Percentiles rank a stretch among this genome's conserved stretches.
Evolutionary conservation across 2,329 filamentous ascomycete genomes (phyloP).

Genomic region (Knoxdaviesia capensis): DNA sequence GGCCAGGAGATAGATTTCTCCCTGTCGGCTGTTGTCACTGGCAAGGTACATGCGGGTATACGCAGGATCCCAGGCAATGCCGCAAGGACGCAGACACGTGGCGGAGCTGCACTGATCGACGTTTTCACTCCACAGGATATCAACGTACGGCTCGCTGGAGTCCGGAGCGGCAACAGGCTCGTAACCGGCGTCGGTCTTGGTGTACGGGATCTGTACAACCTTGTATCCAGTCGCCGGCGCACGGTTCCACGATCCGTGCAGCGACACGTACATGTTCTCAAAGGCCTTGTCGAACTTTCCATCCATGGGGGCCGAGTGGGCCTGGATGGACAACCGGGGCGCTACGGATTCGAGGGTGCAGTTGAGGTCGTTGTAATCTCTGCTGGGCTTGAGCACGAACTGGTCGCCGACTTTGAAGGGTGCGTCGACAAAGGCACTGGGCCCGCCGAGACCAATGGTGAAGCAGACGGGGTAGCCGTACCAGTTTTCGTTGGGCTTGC

Average conservation of each 20-base stretch:
- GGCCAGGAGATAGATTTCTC: constrained; percentile 8
- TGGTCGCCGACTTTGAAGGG: constrained; percentile 13
- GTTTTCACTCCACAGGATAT: constrained; percentile 14
- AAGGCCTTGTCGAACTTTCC: constrained; percentile 33
- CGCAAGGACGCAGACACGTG: constrained; percentile 9
- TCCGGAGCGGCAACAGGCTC: constrained; percentile 13
- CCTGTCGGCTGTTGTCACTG: constrained; percentile 8
- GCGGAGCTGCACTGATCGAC: constrained; percentile 10
- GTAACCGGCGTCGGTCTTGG: constrained; percentile 8
- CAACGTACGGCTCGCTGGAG: constrained; percentile 11
- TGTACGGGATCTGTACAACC: constrained; percentile 16
- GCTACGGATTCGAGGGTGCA: constrained; percentile 12
- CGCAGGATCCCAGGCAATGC: constrained; percentile 7
- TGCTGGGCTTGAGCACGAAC: constrained; percentile 16
- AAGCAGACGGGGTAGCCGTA: constrained; percentile 44
- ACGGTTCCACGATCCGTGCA: constrained; percentile 38
- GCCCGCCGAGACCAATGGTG: constrained; percentile 26
- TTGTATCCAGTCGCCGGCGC: constrained; percentile 17
- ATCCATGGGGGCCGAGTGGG: constrained; percentile 40
- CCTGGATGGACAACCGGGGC: constrained; percentile 31
- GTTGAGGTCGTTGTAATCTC: constrained; percentile 15
- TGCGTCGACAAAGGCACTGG: constrained; percentile 10
- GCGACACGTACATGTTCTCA: constrained; percentile 34
- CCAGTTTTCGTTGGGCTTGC: constrained; percentile 11
- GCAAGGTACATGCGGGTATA: constrained; percentile 9